phyloP scores from a whole-genome alignment of 768 basidiomycete species.

The Russula griseocarnosa region DNA sequence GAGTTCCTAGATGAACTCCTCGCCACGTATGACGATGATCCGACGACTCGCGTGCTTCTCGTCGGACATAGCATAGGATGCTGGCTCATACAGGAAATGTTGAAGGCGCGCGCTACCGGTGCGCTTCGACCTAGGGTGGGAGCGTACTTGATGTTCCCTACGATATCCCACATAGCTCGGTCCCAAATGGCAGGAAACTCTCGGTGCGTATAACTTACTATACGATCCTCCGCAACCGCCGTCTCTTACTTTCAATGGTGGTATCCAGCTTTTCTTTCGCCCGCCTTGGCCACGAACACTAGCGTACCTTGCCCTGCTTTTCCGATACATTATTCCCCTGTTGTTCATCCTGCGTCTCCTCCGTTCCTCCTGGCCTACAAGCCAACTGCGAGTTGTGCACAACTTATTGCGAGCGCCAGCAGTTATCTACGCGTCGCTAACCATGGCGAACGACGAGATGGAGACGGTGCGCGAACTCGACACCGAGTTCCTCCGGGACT shows the following conservation, averaged over 20 bases:
- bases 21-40: conserved; percentile 43
- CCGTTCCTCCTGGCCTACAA: conserved; percentile 49
- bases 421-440: conserved; percentile 50
- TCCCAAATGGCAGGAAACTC: conserved; percentile 62
- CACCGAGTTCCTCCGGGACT: conserved; percentile 38
- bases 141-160: conserved; percentile 65
- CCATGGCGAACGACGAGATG: conserved; percentile 72
- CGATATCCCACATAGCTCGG: conserved; percentile 55
- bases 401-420: conserved; percentile 49
- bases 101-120: conserved; percentile 57
- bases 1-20: conserved; percentile 57
- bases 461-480: conserved; percentile 52
- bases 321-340: conserved; percentile 35
- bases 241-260: background rate
- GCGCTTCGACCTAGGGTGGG: conserved; percentile 38
- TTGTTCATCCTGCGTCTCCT: conserved; percentile 42
- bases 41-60: conserved; percentile 43
- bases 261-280: conserved; percentile 46
- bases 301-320: conserved; percentile 43
- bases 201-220: conserved; percentile 45
- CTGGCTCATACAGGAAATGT: conserved; percentile 57
- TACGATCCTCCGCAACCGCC: background rate
- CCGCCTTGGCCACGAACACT: conserved; percentile 45
- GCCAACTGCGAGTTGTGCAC: conserved; percentile 45
- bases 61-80: conserved; percentile 69